phyloP scores from a whole-genome alignment of 108 stramenopile genomes.

The Pelagomonas calceolata region DNA sequence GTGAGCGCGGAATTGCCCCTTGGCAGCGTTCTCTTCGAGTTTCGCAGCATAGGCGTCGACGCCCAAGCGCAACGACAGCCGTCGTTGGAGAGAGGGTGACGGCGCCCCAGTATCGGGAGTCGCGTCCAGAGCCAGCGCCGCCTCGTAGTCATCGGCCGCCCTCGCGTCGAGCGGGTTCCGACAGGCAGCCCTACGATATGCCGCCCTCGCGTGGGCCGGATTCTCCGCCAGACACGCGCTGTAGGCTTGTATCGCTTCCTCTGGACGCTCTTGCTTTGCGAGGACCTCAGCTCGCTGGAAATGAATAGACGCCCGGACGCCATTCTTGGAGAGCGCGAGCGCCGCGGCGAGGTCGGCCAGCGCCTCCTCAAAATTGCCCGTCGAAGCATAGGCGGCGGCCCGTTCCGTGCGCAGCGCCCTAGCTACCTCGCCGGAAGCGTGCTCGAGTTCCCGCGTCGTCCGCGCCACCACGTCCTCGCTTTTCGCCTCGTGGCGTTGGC shows the following conservation, averaged over 20 bases:
- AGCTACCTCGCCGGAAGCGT: no score
- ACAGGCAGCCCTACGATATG: constrained; percentile 15
- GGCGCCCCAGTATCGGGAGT: not conserved
- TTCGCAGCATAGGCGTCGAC: not conserved
- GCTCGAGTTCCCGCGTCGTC: no score
- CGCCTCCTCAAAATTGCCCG: not conserved
- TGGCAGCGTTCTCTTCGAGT: not conserved
- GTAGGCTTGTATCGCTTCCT: constrained; percentile 14
- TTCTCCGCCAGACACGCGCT: constrained; percentile 3
- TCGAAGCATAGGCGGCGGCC: no score
- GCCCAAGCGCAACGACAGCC: not conserved
- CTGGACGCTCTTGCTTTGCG: not conserved
- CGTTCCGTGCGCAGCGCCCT: no score
- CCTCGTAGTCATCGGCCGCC: constrained; percentile 25
- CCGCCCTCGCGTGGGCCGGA: constrained; percentile 18
- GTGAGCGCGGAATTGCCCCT: constrained; percentile 21
- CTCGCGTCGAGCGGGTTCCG: constrained; percentile 7
- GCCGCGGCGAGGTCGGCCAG: not conserved
- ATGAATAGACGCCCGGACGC: not conserved
- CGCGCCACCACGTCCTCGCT: no score
- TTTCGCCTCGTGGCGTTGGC: no score
- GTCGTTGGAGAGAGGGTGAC: no score
- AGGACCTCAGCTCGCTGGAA: no score
- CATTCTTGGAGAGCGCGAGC: not conserved
- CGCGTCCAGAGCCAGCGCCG: constrained; percentile 12